Evolutionary conservation across 1,284 basidiomycete species (phyloP).

Genomic region (Ceratobasidium sp.): DNA sequence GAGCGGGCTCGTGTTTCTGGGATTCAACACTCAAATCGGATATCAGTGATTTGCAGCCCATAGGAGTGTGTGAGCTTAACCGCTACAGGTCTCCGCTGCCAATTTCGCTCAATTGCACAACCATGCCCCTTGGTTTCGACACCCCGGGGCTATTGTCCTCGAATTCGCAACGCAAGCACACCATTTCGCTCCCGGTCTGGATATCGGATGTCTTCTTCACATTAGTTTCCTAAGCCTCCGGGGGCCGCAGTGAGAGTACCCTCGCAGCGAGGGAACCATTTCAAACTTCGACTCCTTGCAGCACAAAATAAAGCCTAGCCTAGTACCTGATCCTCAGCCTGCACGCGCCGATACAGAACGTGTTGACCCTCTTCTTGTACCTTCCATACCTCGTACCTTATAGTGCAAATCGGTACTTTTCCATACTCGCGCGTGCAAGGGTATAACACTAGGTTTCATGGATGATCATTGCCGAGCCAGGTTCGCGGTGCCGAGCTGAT

Average conservation of each 20-base stretch:
- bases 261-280: background rate
- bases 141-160: too few species aligned
- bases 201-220: too few species aligned
- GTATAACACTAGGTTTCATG: too few species aligned
- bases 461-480: background rate
- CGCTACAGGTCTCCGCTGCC: too few species aligned
- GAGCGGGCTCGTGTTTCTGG: background rate
- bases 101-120: too few species aligned
- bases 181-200: too few species aligned
- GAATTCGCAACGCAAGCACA: too few species aligned
- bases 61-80: too few species aligned
- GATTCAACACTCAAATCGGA: background rate
- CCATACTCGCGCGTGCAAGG: background rate
- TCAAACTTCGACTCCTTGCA: background rate
- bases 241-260: background rate
- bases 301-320: background rate
- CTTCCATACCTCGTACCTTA: background rate
- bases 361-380: background rate
- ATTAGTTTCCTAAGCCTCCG: background rate
- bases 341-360: background rate
- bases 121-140: too few species aligned
- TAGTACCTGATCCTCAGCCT: slow-evolving; percentile 2
- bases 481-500: background rate
- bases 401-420: background rate
- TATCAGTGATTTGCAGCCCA: too few species aligned